Conservation (phyloP, 306 rosid genomes). For the Prunus mira region DNA sequence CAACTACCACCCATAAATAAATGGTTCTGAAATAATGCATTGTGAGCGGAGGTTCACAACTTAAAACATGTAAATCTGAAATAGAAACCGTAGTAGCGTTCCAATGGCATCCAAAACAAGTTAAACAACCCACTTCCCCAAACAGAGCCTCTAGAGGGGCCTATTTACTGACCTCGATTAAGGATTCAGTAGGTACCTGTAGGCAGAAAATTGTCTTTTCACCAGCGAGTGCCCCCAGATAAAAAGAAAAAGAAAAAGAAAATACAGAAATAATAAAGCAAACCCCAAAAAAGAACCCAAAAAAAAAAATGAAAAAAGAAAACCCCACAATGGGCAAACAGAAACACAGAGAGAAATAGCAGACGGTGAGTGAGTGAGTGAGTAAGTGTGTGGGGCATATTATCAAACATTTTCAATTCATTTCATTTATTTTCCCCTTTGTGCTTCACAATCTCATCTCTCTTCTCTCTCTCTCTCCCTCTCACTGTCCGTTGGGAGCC, state of each 20-base stretch:
- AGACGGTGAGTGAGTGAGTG: constrained; percentile 22
- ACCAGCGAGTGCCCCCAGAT: constrained; percentile 18
- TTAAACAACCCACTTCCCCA: neutral
- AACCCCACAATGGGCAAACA: too few species aligned
- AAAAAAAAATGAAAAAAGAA: neutral
- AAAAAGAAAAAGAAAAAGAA: neutral
- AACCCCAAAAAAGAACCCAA: neutral
- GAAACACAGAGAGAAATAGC: too few species aligned
- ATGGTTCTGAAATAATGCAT: neutral
- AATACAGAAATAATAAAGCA: neutral
- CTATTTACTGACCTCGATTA: constrained; percentile 14
- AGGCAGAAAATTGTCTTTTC: constrained; percentile 33
- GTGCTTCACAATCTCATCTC: neutral
- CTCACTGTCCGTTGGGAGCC: neutral
- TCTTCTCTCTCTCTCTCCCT: neutral
- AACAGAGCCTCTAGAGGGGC: neutral
- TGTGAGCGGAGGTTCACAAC: neutral
- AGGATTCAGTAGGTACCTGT: constrained; percentile 12
- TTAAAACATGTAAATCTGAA: neutral
- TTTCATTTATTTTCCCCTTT: constrained; percentile 8
- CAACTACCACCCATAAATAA: neutral
- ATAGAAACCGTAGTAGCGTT: neutral
- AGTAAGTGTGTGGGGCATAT: neutral
- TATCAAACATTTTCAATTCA: constrained; percentile 5
- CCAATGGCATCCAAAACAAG: neutral